Conservation (phyloP, 805 yeast species). For the Grigorovia jiainica region DNA sequence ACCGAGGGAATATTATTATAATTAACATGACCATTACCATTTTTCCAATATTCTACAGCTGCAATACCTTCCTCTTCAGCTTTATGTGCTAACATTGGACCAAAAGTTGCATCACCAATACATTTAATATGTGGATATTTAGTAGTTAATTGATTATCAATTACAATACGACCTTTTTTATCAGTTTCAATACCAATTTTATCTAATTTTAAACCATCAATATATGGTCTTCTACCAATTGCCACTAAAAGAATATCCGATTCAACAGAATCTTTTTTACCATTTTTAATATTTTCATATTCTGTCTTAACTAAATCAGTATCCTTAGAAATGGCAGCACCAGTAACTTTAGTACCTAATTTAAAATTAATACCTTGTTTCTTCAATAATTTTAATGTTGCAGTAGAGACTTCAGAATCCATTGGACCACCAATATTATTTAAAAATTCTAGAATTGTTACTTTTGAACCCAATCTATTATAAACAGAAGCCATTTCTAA, state of each 20-base stretch:
- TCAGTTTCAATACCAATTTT: slow-evolving; percentile 83
- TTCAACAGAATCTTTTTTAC: slow-evolving; percentile 67
- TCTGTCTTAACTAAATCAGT: slow-evolving; percentile 84
- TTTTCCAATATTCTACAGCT: slow-evolving; percentile 88
- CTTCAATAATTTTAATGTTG: slow-evolving; percentile 77
- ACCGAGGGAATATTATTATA: slow-evolving; percentile 96
- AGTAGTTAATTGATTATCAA: slow-evolving; percentile 88
- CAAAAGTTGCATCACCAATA: slow-evolving; percentile 97
- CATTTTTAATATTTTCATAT: slow-evolving; percentile 82
- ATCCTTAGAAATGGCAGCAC: slow-evolving; percentile 60
- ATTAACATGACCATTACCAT: slow-evolving; percentile 96
- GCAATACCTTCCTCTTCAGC: slow-evolving; percentile 99
- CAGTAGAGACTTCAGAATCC: slow-evolving; percentile 92
- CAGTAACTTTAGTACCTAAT: slow-evolving; percentile 81
- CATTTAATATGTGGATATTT: slow-evolving; percentile 90
- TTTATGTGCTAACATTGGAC: slow-evolving; percentile 99
- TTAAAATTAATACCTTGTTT: slow-evolving; percentile 95
- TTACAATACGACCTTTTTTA: slow-evolving; percentile 85
- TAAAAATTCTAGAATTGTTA: slow-evolving; percentile 87
- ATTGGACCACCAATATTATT: slow-evolving; percentile 93
- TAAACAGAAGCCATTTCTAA: slow-evolving; percentile 99
- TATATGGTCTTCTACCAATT: slow-evolving; percentile 97
- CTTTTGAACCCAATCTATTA: slow-evolving; percentile 90
- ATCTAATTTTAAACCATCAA: slow-evolving; percentile 83
- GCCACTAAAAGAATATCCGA: slow-evolving; percentile 94